A percentile compares a stretch with the other conserved stretches of the same genome.
Conservation (phyloP, 148 eudicot species). For the Rheum nobile region DNA sequence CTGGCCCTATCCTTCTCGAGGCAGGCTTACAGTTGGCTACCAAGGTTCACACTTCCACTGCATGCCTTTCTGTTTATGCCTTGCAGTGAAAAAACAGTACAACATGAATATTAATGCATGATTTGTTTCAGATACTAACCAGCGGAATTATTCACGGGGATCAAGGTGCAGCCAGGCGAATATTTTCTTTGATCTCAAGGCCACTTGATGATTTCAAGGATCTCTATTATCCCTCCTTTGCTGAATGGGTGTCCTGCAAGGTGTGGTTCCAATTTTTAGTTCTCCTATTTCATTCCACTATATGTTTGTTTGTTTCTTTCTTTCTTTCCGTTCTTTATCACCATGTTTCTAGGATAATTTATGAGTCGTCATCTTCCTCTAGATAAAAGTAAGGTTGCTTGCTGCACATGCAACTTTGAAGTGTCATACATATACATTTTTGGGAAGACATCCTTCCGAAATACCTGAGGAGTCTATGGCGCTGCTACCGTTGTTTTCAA, state of each 20-base stretch:
- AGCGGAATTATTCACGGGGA: conserved; percentile 83
- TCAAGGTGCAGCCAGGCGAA: conserved; percentile 78
- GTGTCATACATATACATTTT: conserved; percentile 77
- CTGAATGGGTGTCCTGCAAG: conserved; percentile 99
- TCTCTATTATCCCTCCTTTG: conserved; percentile 95
- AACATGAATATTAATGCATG: conserved; percentile 10
- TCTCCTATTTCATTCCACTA: background rate
- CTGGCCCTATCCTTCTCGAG: conserved; percentile 86
- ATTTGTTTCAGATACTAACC: conserved; percentile 55
- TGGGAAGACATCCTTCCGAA: conserved; percentile 51
- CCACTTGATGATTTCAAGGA: conserved; percentile 84
- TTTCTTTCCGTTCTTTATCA: background rate
- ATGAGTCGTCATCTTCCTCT: conserved; percentile 6
- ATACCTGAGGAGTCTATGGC: conserved; percentile 78
- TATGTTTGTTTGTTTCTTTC: background rate
- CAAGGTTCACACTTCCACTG: conserved; percentile 35
- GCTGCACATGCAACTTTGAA: conserved; percentile 97
- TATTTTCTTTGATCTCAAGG: conserved; percentile 80
- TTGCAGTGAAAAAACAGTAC: background rate
- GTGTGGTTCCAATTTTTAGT: conserved; percentile 17
- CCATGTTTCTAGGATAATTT: background rate
- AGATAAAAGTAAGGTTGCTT: conserved; percentile 90
- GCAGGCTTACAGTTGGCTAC: conserved; percentile 95
- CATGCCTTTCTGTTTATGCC: background rate
- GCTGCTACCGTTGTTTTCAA: conserved; percentile 69